Conservation (phyloP, 306 rosid species). For the Citrullus colocynthis region DNA sequence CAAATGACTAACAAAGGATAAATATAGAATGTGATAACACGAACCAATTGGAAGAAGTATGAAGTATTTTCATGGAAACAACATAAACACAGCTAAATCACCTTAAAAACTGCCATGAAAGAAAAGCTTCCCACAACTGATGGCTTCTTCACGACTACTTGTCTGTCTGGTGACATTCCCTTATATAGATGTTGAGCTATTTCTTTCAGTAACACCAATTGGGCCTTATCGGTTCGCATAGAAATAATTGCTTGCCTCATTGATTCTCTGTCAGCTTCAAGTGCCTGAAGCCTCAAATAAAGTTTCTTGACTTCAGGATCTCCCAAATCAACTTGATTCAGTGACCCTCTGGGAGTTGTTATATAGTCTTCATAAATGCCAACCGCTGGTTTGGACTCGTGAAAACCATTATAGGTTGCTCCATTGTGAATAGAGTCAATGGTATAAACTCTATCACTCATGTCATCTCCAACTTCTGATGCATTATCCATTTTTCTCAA, state of each 20-base stretch:
- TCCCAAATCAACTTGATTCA: slow-evolving; percentile 33
- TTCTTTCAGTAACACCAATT: slow-evolving; percentile 80
- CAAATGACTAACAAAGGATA: not conserved
- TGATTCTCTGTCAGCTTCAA: slow-evolving; percentile 98
- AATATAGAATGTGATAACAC: not conserved
- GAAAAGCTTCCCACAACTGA: slow-evolving; percentile 25
- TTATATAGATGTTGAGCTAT: slow-evolving; percentile 88
- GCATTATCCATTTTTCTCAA: slow-evolving; percentile 44
- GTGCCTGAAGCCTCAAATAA: slow-evolving; percentile 88
- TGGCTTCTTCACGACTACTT: slow-evolving; percentile 35
- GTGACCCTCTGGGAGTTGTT: slow-evolving; percentile 39
- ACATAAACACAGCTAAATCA: slow-evolving; percentile 7
- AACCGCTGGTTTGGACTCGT: slow-evolving; percentile 36
- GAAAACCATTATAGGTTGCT: slow-evolving; percentile 34
- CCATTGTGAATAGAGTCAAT: slow-evolving; percentile 74
- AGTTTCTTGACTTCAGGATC: slow-evolving; percentile 87
- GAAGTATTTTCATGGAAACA: not conserved
- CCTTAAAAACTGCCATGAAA: slow-evolving; percentile 58
- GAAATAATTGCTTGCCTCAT: slow-evolving; percentile 89
- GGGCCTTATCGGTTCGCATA: slow-evolving; percentile 90
- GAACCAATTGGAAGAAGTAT: not conserved
- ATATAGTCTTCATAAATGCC: slow-evolving; percentile 38
- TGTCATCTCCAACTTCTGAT: slow-evolving; percentile 69
- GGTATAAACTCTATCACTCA: slow-evolving; percentile 74
- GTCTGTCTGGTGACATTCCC: slow-evolving; percentile 58